Conservation (phyloP, 1,139 yeast genomes). For the Dujonia santamariae region DNA sequence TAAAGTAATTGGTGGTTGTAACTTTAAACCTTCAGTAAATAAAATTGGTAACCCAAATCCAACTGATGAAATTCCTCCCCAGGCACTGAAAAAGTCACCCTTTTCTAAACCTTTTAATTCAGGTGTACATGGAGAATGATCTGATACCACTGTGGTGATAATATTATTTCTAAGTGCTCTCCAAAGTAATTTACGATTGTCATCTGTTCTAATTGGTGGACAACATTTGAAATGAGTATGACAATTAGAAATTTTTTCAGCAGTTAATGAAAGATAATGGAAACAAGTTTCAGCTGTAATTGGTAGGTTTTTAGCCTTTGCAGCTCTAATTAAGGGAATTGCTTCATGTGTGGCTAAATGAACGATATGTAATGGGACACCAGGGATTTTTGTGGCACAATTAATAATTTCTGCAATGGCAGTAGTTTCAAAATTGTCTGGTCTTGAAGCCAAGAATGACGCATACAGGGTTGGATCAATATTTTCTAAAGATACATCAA, state of each 20-base stretch:
- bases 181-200: slow-evolving; percentile 74
- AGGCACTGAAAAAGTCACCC: slow-evolving; percentile 88
- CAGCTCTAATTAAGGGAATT: slow-evolving; percentile 64
- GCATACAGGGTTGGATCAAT: slow-evolving; percentile 69
- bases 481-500: slow-evolving; percentile 38
- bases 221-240: slow-evolving; percentile 89
- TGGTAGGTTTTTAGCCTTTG: slow-evolving; percentile 56
- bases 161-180: slow-evolving; percentile 61
- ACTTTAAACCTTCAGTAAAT: slow-evolving; percentile 67
- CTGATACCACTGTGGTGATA: slow-evolving; percentile 87
- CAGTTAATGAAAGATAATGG: slow-evolving; percentile 76
- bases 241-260: slow-evolving; percentile 73
- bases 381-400: slow-evolving; percentile 59
- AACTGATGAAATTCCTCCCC: slow-evolving; percentile 97
- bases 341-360: slow-evolving; percentile 87
- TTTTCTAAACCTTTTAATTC: slow-evolving; percentile 74
- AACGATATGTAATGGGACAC: slow-evolving; percentile 77
- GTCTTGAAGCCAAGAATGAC: slow-evolving; percentile 79
- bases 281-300: slow-evolving; percentile 89
- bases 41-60: slow-evolving; percentile 85
- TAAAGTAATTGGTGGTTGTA: slow-evolving; percentile 51
- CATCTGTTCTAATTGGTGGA: slow-evolving; percentile 83
- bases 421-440: slow-evolving; percentile 81
- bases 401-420: slow-evolving; percentile 72
- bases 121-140: slow-evolving; percentile 95